Percentiles rank a stretch among this genome's conserved stretches.
Evolutionary conservation across 1,284 basidiomycete species (phyloP).

Genomic region (Fistulinella staudtii): DNA sequence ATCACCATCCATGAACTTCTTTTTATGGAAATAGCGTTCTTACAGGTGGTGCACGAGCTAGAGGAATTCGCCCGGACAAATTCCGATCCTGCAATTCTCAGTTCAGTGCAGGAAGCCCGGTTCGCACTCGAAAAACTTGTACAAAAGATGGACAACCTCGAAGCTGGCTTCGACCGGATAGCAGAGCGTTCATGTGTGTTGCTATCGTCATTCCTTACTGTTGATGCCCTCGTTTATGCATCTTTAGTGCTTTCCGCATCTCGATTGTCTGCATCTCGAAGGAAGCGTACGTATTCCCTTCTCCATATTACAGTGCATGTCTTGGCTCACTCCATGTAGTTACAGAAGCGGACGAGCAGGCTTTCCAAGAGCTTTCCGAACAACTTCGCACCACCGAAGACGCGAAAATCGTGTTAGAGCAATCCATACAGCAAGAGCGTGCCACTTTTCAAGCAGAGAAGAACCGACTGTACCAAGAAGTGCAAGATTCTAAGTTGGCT

Average conservation of each 20-base stretch:
- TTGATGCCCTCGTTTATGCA: not conserved
- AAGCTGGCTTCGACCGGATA: conserved; percentile 74
- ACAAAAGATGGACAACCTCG: conserved; percentile 70
- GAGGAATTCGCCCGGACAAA: conserved; percentile 49
- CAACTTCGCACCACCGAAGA: conserved; percentile 57
- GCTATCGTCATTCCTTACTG: conserved; percentile 8
- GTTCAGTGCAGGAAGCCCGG: conserved; percentile 61
- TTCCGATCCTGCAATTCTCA: conserved; percentile 43
- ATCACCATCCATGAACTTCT: no score
- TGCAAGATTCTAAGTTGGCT: conserved; percentile 39
- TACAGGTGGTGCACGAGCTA: conserved; percentile 63
- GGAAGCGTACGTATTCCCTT: conserved; percentile 53
- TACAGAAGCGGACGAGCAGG: conserved; percentile 64
- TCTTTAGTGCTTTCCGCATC: conserved; percentile 64
- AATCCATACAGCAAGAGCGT: conserved; percentile 52
- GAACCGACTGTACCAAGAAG: conserved; percentile 43
- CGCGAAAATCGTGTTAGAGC: conserved; percentile 51
- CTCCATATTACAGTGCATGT: not conserved
- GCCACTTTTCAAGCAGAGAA: conserved; percentile 52
- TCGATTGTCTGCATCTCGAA: conserved; percentile 57
- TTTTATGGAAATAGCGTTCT: conserved; percentile 53
- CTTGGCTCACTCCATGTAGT: conserved; percentile 37
- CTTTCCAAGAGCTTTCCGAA: conserved; percentile 63
- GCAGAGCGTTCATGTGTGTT: conserved; percentile 75
- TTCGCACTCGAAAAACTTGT: conserved; percentile 62